Evolutionary conservation across 139 green algal species (phyloP).

Genomic region (Micractinium conductrix): DNA sequence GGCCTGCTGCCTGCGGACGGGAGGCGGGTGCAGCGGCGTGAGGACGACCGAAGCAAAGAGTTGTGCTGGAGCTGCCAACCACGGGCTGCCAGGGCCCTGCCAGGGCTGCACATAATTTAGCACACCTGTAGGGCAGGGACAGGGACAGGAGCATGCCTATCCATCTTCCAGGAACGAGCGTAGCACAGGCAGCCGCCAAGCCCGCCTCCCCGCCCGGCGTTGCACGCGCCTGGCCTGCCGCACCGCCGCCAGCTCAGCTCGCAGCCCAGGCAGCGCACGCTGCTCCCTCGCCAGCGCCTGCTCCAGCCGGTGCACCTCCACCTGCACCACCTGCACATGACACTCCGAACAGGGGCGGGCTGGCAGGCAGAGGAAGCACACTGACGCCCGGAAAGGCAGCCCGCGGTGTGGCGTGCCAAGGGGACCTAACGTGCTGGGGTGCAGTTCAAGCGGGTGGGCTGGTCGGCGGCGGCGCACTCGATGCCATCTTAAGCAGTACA

Average conservation of each 20-base stretch:
- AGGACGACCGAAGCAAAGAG: background rate
- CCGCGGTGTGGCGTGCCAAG: too few species aligned
- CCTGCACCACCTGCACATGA: background rate
- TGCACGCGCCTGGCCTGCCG: conserved; percentile 4
- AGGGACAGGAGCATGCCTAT: background rate
- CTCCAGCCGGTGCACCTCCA: conserved; percentile 2
- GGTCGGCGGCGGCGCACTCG: too few species aligned
- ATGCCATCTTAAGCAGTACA: background rate
- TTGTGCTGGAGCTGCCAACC: background rate
- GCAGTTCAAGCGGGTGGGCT: too few species aligned
- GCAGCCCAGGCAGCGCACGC: conserved; percentile 14
- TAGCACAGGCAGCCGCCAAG: background rate
- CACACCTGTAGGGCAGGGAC: background rate
- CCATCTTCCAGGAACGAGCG: background rate
- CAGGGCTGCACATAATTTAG: background rate
- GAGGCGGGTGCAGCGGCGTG: too few species aligned
- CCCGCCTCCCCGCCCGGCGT: background rate
- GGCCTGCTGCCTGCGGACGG: conserved; percentile 32
- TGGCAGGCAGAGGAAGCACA: background rate
- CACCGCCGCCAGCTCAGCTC: conserved; percentile 2
- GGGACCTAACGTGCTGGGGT: too few species aligned
- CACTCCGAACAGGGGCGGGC: background rate
- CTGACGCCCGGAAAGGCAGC: too few species aligned
- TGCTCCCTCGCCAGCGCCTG: conserved; percentile 7
- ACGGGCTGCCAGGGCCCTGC: too few species aligned